A percentile compares a stretch with the other conserved stretches of the same genome.
Evolutionary conservation across 2,329 filamentous ascomycete genomes (phyloP).

Genomic region (Phyllachora maydis): DNA sequence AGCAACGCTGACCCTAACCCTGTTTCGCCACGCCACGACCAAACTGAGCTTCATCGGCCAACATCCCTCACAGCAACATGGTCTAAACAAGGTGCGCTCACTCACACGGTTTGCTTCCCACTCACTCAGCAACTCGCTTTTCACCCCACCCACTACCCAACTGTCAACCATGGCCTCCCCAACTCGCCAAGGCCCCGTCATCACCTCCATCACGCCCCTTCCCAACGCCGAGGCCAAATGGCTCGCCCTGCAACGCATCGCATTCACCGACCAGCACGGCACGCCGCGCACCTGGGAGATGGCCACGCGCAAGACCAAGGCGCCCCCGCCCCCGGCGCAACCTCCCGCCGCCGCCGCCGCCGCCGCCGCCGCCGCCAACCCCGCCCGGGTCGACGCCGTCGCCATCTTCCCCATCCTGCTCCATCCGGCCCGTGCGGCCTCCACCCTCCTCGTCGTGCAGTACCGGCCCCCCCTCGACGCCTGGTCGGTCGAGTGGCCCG

Average conservation of each 20-base stretch:
- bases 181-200: conserved; percentile 22
- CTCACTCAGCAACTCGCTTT: no score
- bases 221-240: conserved; percentile 29
- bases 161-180: no score
- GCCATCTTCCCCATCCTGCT: conserved; percentile 39
- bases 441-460: conserved; percentile 29
- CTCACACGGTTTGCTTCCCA: no score
- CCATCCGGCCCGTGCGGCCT: conserved; percentile 17
- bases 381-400: conserved; percentile 35
- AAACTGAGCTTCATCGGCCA: no score
- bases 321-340: conserved; percentile 1
- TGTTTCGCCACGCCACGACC: no score
- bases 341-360: conserved; percentile 8
- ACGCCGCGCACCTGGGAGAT: conserved; percentile 36
- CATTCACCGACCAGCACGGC: conserved; percentile 34
- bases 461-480: conserved; percentile 28
- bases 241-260: conserved; percentile 32
- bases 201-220: conserved; percentile 24
- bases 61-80: no score
- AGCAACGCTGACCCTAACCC: no score
- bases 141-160: no score
- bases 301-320: conserved; percentile 32
- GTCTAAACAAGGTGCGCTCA: no score
- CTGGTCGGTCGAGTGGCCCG: conserved; percentile 31
- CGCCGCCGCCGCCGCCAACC: no score